Base-by-base conservation (phyloP, 768 basidiomycete species). In the Lentinula boryana region DNA sequence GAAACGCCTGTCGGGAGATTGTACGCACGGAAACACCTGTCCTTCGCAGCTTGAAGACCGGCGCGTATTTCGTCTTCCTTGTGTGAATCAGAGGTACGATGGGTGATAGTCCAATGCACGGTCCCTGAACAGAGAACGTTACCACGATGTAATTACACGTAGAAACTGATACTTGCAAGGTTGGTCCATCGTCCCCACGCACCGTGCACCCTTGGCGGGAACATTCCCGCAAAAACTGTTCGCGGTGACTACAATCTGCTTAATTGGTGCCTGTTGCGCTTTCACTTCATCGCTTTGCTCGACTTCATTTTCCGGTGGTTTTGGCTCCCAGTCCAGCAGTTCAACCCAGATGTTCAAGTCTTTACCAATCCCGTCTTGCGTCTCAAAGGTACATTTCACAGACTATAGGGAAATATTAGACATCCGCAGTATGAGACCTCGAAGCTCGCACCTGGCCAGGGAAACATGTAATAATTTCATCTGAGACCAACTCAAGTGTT, bases 261-360 rank as follows among this genome's bases (percentile, higher is more conserved):
- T 76, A 32, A 91, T 79, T 1, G 86, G 85, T 41, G 68, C 65
- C 12, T 68, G 64, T 7, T 76, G 70, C 0, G 64, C 63, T 8
- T 70, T 71, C n/a, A 72, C 68, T 43, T 27, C 70, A 32, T 32
- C 38, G 41, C 5, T 40, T 10, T 48, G 31, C 2, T 49, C 7
- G 6, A 27, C 16, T 12, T n/a, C 38, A 41, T 16, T 15, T 10
- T 48, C 21, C 0, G 27, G 1, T 15, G 50, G 38, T 12, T 48
- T 12, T 27, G 55, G 55, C 16, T n/a, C 62, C 79, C 79, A 82
- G 15, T 80, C 76, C 2, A 70, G 71, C 16, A 88, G 90, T 68
- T 89, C 81, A 10, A 92, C 81, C 78, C 84, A 93, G 3, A 89
- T 77, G 16, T 82, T 79, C 69, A 93, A 71, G 18, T 76, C 70